Evolutionary conservation across 176 grass and related monocot genomes (phyloP).

Genomic region (Raddia guianensis): DNA sequence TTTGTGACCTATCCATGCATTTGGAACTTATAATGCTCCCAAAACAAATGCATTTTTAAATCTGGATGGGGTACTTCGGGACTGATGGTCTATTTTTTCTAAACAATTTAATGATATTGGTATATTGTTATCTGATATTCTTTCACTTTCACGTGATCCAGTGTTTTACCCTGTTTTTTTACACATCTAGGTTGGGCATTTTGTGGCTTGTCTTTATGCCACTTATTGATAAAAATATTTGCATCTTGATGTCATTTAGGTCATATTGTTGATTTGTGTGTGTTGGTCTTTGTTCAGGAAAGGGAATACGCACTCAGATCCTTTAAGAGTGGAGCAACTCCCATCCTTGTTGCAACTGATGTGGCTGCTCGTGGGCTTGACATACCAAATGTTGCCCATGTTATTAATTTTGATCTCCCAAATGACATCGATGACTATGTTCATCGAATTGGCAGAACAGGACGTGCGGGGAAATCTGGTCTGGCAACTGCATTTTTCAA

Average conservation of each 20-base stretch:
- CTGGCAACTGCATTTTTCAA: conserved; percentile 89
- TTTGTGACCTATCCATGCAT: background rate
- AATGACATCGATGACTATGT: conserved; percentile 92
- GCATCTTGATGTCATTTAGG: background rate
- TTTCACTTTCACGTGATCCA: background rate
- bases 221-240: background rate
- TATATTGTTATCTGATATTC: background rate
- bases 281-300: conserved; percentile 56
- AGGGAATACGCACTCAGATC: conserved; percentile 75
- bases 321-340: conserved; percentile 84
- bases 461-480: conserved; percentile 68
- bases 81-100: background rate
- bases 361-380: conserved; percentile 92
- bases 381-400: conserved; percentile 88
- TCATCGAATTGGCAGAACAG: conserved; percentile 85
- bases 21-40: background rate
- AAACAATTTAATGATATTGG: background rate
- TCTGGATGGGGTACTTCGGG: background rate
- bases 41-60: background rate
- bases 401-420: conserved; percentile 93
- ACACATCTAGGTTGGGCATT: background rate
- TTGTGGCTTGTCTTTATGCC: background rate
- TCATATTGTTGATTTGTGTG: background rate
- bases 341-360: conserved; percentile 89
- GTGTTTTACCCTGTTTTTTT: background rate